Percentiles rank a stretch among this genome's conserved stretches.
phyloP scores from a whole-genome alignment of 768 basidiomycete genomes.

The Macrolepiota fuliginosa region DNA sequence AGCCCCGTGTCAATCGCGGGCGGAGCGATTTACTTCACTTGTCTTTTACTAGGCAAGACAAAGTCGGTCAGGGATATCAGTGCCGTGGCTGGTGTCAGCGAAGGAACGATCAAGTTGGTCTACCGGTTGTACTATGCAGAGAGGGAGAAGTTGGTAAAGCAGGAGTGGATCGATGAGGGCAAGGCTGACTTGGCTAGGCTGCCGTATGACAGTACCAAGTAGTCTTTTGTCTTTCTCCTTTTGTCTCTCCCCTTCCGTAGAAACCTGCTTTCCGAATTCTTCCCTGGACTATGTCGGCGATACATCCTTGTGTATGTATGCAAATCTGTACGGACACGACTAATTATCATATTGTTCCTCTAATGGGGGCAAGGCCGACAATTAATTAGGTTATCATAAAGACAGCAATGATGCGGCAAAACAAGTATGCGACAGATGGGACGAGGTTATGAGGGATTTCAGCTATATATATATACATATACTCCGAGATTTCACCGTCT shows the following conservation, averaged over 20 bases:
- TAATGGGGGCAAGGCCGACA: neutral
- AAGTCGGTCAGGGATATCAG: slow-evolving; percentile 87
- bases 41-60: slow-evolving; percentile 69
- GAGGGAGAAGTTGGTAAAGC: slow-evolving; percentile 76
- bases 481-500: neutral
- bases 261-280: neutral
- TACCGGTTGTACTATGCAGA: slow-evolving; percentile 76
- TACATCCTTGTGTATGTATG: neutral
- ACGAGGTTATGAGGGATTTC: neutral
- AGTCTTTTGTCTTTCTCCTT: slow-evolving; percentile 19
- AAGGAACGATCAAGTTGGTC: slow-evolving; percentile 91
- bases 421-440: neutral
- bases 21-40: slow-evolving; percentile 92
- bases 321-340: neutral
- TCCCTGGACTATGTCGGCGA: neutral
- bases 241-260: slow-evolving; percentile 10
- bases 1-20: slow-evolving; percentile 99
- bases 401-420: neutral
- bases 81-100: slow-evolving; percentile 89
- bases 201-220: slow-evolving; percentile 39
- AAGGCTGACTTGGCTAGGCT: slow-evolving; percentile 55
- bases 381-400: neutral
- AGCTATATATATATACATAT: neutral
- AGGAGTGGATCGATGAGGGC: slow-evolving; percentile 82
- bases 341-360: neutral